A percentile compares a stretch with the other conserved stretches of the same genome.
Evolutionary conservation across 352 stramenopile species (phyloP).

Genomic region (Saprolegnia parasitica): DNA sequence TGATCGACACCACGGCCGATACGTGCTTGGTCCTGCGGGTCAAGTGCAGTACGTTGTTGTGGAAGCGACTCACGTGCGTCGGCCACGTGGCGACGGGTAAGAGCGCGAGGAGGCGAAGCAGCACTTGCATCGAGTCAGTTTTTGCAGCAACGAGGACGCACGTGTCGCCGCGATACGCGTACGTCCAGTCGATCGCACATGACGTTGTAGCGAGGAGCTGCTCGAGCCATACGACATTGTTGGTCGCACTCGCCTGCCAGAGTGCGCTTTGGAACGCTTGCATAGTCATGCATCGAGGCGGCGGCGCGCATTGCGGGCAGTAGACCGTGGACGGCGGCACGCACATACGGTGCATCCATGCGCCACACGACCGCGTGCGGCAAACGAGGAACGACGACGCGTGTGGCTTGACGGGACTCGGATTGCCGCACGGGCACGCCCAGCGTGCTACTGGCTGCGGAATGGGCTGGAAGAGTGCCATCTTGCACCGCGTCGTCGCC

Average conservation of each 20-base stretch:
- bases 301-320: neutral
- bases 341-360: constrained; percentile 11
- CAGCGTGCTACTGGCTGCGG: neutral
- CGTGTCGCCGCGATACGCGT: neutral
- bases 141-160: neutral
- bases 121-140: neutral
- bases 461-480: neutral
- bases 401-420: neutral
- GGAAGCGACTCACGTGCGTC: neutral
- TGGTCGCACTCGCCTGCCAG: constrained; percentile 1
- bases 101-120: neutral
- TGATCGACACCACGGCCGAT: neutral
- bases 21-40: neutral
- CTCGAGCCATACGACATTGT: neutral
- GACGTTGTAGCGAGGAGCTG: neutral
- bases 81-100: neutral
- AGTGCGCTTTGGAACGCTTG: neutral
- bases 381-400: neutral
- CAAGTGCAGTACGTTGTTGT: neutral
- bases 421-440: neutral
- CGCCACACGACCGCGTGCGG: neutral
- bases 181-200: neutral
- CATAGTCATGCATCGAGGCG: too few relatives aligned
- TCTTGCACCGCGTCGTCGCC: neutral
- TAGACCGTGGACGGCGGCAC: neutral